Conservation (phyloP, 140 eudicot genomes). For the Stevia rebaudiana region DNA sequence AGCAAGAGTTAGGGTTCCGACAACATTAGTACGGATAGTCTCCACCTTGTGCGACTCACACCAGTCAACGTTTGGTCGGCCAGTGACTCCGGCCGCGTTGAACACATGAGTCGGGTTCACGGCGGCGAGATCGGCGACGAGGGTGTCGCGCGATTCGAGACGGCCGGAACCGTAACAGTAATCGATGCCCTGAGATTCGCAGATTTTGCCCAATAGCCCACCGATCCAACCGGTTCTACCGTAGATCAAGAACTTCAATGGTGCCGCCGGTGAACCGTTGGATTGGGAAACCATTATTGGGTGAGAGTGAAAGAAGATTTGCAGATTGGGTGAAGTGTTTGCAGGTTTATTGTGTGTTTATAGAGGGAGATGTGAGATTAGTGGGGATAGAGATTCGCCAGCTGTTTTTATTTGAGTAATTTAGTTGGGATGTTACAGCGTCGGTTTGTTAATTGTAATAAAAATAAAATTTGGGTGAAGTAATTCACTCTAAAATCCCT, state of each 20-base stretch:
- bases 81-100: constrained; percentile 18
- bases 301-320: background rate
- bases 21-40: constrained; percentile 8
- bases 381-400: constrained; percentile 14
- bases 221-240: constrained; percentile 19
- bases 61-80: constrained; percentile 20
- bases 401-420: background rate
- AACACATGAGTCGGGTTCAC: constrained; percentile 11
- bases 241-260: constrained; percentile 11
- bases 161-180: constrained; percentile 9
- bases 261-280: constrained; percentile 5
- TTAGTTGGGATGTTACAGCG: background rate
- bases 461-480: too few relatives aligned
- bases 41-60: constrained; percentile 15
- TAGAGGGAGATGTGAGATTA: constrained; percentile 5
- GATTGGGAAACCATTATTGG: constrained; percentile 14
- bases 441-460: background rate
- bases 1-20: constrained; percentile 6
- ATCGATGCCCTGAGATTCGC: background rate
- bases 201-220: constrained; percentile 10
- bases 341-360: background rate
- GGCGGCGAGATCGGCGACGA: constrained; percentile 3
- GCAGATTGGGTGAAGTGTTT: background rate
- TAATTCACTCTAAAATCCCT: too few relatives aligned
- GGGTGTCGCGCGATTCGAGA: constrained; percentile 10